phyloP scores from a whole-genome alignment of 345 rosid genomes.

The Xanthoceras sorbifolium region DNA sequence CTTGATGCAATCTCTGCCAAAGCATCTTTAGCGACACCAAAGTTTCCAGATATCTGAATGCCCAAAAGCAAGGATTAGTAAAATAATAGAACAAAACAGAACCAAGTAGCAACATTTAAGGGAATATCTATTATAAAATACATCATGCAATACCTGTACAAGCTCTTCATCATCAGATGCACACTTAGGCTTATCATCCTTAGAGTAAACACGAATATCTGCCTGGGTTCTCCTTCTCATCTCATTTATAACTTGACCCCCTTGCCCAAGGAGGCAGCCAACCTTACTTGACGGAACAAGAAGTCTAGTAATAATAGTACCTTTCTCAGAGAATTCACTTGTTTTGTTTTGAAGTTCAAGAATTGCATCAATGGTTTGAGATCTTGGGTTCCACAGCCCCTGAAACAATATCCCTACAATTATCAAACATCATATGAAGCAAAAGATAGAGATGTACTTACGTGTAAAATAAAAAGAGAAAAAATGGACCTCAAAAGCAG shows the following conservation, averaged over 20 bases:
- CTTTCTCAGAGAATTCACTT: slow-evolving; percentile 51
- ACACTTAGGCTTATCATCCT: slow-evolving; percentile 57
- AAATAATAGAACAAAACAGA: slow-evolving; percentile 13
- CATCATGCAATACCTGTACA: slow-evolving; percentile 46
- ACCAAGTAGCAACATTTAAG: neutral
- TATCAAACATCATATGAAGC: slow-evolving; percentile 23
- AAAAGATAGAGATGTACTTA: neutral
- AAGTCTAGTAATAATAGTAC: slow-evolving; percentile 45
- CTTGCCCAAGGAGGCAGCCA: slow-evolving; percentile 67
- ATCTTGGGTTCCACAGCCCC: slow-evolving; percentile 46
- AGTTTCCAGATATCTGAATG: slow-evolving; percentile 57
- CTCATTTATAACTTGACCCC: slow-evolving; percentile 63
- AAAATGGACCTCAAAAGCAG: slow-evolving; percentile 52
- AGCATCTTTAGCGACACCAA: slow-evolving; percentile 56
- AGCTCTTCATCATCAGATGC: slow-evolving; percentile 64
- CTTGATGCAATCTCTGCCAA: slow-evolving; percentile 54
- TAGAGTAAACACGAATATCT: slow-evolving; percentile 55
- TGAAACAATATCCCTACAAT: slow-evolving; percentile 36
- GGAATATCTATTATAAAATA: neutral
- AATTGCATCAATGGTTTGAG: slow-evolving; percentile 56
- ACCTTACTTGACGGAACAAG: slow-evolving; percentile 62
- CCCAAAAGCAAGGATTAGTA: slow-evolving; percentile 21
- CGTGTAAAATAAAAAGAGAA: slow-evolving; percentile 2
- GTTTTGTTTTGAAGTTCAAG: slow-evolving; percentile 58
- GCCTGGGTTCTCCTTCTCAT: slow-evolving; percentile 66